phyloP scores from a whole-genome alignment of 2,329 filamentous ascomycete genomes.

The Fusarium setosum region DNA sequence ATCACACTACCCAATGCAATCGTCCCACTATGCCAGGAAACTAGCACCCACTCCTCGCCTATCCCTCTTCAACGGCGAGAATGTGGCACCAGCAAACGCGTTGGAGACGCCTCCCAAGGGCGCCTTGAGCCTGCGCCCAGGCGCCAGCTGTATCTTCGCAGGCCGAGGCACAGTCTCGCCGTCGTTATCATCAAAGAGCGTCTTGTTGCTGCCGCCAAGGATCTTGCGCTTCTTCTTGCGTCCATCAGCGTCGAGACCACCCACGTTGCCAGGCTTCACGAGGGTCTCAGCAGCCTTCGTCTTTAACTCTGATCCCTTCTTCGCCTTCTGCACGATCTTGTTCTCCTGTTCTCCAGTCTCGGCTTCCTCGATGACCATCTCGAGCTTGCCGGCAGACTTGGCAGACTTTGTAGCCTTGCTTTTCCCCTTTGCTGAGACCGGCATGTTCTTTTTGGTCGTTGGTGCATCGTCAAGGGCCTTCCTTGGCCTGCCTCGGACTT shows the following conservation, averaged over 20 bases:
- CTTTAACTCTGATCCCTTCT: constrained; percentile 29
- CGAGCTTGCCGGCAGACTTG: constrained; percentile 43
- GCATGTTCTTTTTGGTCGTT: constrained; percentile 58
- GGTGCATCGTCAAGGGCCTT: constrained; percentile 59
- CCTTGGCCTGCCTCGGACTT: constrained; percentile 57
- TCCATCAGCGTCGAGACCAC: constrained; percentile 49
- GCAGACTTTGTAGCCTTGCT: constrained; percentile 41
- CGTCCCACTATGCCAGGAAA: constrained; percentile 56
- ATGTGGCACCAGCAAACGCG: constrained; percentile 64
- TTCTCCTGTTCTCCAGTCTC: constrained; percentile 47
- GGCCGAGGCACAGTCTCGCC: constrained; percentile 55
- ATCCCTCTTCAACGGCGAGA: constrained; percentile 80
- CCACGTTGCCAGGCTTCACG: constrained; percentile 19
- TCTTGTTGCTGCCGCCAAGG: constrained; percentile 70
- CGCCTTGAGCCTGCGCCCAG: constrained; percentile 46
- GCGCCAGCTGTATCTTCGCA: constrained; percentile 47
- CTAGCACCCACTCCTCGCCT: constrained; percentile 71
- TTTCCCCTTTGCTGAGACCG: constrained; percentile 49
- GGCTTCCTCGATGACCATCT: constrained; percentile 55
- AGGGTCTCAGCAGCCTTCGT: constrained; percentile 10
- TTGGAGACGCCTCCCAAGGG: constrained; percentile 54
- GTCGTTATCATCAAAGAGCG: constrained; percentile 77
- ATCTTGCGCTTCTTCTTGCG: constrained; percentile 81
- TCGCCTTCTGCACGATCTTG: constrained; percentile 12
- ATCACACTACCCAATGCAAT: background rate